These are phyloP conservation scores for Ensete glaucum DNA, from an alignment of 176 grass and related monocot genomes.

Conservation along the genomic window DNA sequence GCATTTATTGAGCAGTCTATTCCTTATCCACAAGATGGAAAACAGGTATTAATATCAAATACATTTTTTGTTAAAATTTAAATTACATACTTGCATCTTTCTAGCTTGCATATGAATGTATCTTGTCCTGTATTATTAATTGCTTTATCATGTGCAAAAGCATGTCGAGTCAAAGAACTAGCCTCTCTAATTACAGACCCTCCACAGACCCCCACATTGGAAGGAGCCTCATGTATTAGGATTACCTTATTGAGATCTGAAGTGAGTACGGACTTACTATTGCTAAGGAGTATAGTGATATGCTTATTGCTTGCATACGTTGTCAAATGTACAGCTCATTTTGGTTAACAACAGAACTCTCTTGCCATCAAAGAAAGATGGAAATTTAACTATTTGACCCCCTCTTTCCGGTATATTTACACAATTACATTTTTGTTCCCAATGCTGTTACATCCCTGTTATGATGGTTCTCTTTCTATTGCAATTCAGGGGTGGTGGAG, in stretches of 20 bases:
- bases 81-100: background rate
- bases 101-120: background rate
- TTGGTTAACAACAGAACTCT: background rate
- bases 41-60: slow-evolving; percentile 40
- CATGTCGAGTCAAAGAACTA: background rate
- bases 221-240: background rate
- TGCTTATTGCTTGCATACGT: background rate
- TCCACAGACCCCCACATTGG: no score
- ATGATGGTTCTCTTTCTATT: background rate
- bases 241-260: background rate
- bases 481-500: slow-evolving; percentile 74
- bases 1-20: slow-evolving; percentile 91
- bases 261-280: background rate
- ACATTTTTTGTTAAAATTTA: slow-evolving; percentile 1
- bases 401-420: background rate
- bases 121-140: background rate
- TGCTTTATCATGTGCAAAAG: background rate
- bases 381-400: background rate
- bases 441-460: background rate
- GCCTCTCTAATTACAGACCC: no score
- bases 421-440: background rate
- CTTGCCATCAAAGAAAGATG: background rate
- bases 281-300: background rate
- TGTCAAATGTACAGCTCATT: background rate
- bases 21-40: slow-evolving; percentile 82